A percentile compares a stretch with the other conserved stretches of the same genome.
Conservation (phyloP, 805 yeast genomes). For the Pichia nanzhaoensis region DNA sequence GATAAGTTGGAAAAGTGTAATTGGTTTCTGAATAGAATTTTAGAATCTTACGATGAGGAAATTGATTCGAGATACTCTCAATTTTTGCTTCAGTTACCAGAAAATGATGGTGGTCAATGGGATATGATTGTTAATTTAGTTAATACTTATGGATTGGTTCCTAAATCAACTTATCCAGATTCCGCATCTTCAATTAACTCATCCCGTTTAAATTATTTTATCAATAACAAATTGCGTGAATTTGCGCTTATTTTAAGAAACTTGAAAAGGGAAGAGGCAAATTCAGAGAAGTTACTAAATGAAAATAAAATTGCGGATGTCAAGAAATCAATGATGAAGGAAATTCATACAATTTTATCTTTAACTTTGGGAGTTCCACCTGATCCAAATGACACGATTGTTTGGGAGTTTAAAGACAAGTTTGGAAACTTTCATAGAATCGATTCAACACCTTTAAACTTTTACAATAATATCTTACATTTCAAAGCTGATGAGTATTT, state of each 20-base stretch:
- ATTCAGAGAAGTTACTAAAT: conserved; percentile 13
- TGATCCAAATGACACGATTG: conserved; percentile 54
- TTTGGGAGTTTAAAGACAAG: conserved; percentile 74
- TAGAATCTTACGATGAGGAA: conserved; percentile 59
- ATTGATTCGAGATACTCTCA: conserved; percentile 70
- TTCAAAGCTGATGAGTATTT: conserved; percentile 48
- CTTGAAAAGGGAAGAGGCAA: conserved; percentile 35
- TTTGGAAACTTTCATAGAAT: conserved; percentile 49
- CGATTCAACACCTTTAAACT: conserved; percentile 58
- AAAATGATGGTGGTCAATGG: conserved; percentile 86
- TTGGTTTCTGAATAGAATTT: conserved; percentile 68
- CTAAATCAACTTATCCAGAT: conserved; percentile 68
- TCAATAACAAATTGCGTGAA: conserved; percentile 71
- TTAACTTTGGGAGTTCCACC: conserved; percentile 78
- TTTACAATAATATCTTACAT: conserved; percentile 50
- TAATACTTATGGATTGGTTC: conserved; percentile 74
- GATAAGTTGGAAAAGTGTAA: conserved; percentile 85
- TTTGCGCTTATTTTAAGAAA: conserved; percentile 65
- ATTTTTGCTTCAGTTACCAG: conserved; percentile 57
- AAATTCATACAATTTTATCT: conserved; percentile 59
- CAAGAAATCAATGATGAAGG: conserved; percentile 42
- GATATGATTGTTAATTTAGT: conserved; percentile 76
- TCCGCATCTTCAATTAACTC: conserved; percentile 51
- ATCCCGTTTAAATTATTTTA: conserved; percentile 51
- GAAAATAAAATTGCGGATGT: conserved; percentile 16